Conservation (phyloP, 23 red algal genomes). For the Agarophyton chilense region DNA sequence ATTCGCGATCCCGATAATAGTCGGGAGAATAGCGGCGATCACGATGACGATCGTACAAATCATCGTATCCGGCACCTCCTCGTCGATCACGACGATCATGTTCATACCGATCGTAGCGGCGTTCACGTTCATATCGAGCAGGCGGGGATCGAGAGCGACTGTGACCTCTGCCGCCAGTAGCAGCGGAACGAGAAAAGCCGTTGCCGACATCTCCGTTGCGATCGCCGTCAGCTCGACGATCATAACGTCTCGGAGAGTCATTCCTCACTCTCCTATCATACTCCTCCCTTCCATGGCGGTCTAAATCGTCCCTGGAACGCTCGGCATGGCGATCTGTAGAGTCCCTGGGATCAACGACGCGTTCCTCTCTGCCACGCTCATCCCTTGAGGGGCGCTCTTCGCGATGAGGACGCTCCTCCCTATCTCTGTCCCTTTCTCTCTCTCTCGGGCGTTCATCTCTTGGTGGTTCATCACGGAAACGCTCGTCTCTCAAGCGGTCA, state of each 20-base stretch:
- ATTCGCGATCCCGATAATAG: constrained; percentile 41
- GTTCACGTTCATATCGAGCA: constrained; percentile 7
- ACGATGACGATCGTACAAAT: constrained; percentile 13
- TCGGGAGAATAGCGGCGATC: constrained; percentile 24
- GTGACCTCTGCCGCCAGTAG: background rate
- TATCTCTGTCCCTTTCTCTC: background rate
- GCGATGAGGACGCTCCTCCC: background rate
- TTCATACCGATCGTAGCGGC: constrained; percentile 43
- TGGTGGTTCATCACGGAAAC: background rate
- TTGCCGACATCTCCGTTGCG: constrained; percentile 27
- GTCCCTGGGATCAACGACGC: background rate
- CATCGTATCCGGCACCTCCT: constrained; percentile 1
- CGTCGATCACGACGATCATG: constrained; percentile 31
- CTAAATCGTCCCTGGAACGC: background rate
- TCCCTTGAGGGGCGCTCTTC: background rate
- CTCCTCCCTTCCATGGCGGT: constrained; percentile 22
- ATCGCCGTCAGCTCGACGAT: constrained; percentile 19
- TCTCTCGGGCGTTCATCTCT: background rate
- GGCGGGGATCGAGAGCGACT: constrained; percentile 26
- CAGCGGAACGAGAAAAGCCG: constrained; percentile 10
- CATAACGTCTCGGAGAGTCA: constrained; percentile 1
- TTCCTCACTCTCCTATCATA: constrained; percentile 27
- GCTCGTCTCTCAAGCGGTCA: background rate
- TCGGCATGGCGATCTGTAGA: background rate
- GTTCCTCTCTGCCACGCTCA: constrained; percentile 4